phyloP scores from a whole-genome alignment of 176 grass and related monocot genomes.

The Alopecurus myosuroides region DNA sequence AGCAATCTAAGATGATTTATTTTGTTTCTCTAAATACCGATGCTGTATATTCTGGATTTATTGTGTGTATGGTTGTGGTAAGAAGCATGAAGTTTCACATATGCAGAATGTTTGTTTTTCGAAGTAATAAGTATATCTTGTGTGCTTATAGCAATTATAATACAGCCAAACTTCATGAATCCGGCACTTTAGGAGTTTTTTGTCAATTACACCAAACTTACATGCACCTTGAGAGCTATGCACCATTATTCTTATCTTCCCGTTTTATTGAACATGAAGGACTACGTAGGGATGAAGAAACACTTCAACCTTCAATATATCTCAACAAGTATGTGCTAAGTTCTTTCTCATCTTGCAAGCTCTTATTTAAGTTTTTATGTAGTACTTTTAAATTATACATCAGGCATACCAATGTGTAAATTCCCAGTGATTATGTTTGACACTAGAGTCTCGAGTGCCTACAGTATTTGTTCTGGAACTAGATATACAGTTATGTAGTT shows the following conservation, averaged over 20 bases:
- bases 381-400: not conserved
- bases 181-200: not conserved
- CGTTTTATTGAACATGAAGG: conserved; percentile 63
- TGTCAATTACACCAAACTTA: conserved; percentile 1
- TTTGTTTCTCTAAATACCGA: not conserved
- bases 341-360: conserved; percentile 16
- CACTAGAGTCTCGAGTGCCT: not conserved
- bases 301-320: conserved; percentile 90
- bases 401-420: not conserved
- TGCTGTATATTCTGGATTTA: not conserved
- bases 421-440: conserved; percentile 12
- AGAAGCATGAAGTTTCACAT: not conserved
- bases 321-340: conserved; percentile 80
- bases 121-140: conserved; percentile 2
- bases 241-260: conserved; percentile 27
- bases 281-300: conserved; percentile 84
- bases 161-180: not conserved
- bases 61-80: not conserved
- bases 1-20: not conserved
- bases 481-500: not conserved
- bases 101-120: not conserved
- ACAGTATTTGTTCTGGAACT: not conserved
- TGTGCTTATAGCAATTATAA: not conserved
- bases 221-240: not conserved
- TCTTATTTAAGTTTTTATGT: not conserved